phyloP scores from a whole-genome alignment of 2,329 filamentous ascomycete genomes.

The Hortaea sp. region DNA sequence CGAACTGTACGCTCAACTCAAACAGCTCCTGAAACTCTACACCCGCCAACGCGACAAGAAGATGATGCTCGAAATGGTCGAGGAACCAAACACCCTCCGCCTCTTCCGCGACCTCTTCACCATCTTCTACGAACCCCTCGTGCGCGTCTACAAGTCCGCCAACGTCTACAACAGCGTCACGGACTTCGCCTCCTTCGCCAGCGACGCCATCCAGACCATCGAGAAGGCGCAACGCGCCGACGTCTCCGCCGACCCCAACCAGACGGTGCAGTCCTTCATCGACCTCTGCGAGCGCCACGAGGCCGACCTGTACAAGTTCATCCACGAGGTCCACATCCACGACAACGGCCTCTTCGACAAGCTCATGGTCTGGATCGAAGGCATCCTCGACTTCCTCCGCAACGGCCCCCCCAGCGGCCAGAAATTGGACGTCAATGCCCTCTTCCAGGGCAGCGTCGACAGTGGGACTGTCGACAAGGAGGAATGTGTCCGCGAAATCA shows the following conservation, averaged over 20 bases:
- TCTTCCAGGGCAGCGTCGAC: constrained; percentile 72
- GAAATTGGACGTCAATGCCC: constrained; percentile 84
- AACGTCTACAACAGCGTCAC: constrained; percentile 97
- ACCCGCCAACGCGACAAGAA: constrained; percentile 87
- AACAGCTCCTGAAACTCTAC: constrained; percentile 86
- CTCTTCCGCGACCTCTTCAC: constrained; percentile 93
- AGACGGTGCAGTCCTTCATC: constrained; percentile 96
- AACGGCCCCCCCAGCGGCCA: constrained; percentile 65
- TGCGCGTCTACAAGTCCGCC: constrained; percentile 95
- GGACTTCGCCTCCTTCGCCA: constrained; percentile 85
- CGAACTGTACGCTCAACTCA: constrained; percentile 85
- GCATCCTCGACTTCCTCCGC: constrained; percentile 84
- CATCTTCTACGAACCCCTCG: constrained; percentile 96
- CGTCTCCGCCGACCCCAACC: constrained; percentile 88
- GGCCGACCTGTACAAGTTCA: constrained; percentile 96
- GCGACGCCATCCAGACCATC: constrained; percentile 80
- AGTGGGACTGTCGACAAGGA: constrained; percentile 58
- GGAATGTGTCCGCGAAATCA: constrained; percentile 68
- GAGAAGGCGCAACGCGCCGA: constrained; percentile 62
- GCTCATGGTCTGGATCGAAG: constrained; percentile 95
- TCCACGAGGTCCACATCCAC: constrained; percentile 93
- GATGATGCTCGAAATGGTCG: constrained; percentile 93
- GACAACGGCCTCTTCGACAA: constrained; percentile 95
- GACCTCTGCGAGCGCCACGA: constrained; percentile 92
- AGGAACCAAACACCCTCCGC: constrained; percentile 94